Base-by-base conservation (phyloP, 202 grass and related monocot species). In the Panicum hallii region DNA sequence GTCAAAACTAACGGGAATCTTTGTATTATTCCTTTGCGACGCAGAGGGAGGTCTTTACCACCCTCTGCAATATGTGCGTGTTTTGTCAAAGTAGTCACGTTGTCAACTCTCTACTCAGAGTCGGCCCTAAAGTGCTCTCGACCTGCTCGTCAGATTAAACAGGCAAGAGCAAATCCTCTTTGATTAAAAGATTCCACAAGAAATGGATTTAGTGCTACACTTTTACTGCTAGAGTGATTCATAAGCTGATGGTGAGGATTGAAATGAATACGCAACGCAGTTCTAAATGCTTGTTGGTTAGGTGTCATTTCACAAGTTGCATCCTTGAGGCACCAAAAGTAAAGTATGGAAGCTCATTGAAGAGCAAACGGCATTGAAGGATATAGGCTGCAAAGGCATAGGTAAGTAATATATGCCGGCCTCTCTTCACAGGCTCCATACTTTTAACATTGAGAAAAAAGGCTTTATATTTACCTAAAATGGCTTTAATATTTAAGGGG, bases 271-370 rank as follows among this genome's bases (percentile, higher is more conserved):
- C 48, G 23, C 76, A 63, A 75, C 62, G 48, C 75, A 30, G 70
- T 72, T 87, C 64, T 84, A 81, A 87, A 87, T 84, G 81, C 77
- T 14, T 71, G 38, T 32, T 87, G 20, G 77, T 91, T 86, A 91
- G 85, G 88, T 58, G 76, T 91, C 77, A 91, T 91, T 71, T 88
- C 81, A 84, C 84, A 87, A 83, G 79, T 32, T 82, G 85, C 79
- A 78, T 60, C 66, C 70, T 47, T 79, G 74, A 62, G 55, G n/a
- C 23, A 70, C 22, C 46, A 80, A 77, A 61, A 70, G 73, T 75
- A 63, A 76, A 78, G 72, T 46, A 72, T 74, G 43, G 70, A 83
- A 83, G 70, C 82, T 67, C 79, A 78, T 82, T 78, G 65, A 86
- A 87, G 80, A 26, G 85, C 81, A 32, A 71, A 76, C 69, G 45